Evolutionary conservation across 1,284 basidiomycete genomes (phyloP).

Genomic region (Ceratobasidium sp.): DNA sequence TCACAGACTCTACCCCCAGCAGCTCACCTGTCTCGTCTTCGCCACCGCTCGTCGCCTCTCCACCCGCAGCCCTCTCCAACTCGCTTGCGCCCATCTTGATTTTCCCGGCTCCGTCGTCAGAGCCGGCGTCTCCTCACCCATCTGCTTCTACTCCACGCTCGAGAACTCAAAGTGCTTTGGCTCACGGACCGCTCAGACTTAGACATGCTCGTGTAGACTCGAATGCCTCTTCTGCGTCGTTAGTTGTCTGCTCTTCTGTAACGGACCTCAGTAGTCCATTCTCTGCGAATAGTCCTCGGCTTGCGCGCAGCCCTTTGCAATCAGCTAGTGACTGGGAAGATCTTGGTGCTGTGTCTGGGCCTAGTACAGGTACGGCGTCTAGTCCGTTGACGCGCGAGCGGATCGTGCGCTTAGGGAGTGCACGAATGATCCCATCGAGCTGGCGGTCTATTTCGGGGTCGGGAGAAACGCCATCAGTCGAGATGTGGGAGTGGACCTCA

Average conservation of each 20-base stretch:
- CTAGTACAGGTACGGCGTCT: background rate
- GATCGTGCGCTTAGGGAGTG: conserved; percentile 38
- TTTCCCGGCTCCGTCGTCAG: conserved; percentile 40
- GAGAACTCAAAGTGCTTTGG: conserved; percentile 12
- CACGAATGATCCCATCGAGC: conserved; percentile 38
- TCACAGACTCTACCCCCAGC: conserved; percentile 10
- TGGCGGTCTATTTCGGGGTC: conserved; percentile 15
- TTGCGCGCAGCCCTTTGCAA: conserved; percentile 24
- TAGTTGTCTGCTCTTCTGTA: background rate
- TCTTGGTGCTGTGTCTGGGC: conserved; percentile 13
- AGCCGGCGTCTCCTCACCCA: conserved; percentile 37
- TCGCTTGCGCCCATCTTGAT: conserved; percentile 32
- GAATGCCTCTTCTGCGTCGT: conserved; percentile 15
- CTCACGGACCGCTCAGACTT: conserved; percentile 18
- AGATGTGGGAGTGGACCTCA: conserved; percentile 42
- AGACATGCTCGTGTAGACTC: conserved; percentile 35
- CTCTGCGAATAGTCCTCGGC: conserved; percentile 13
- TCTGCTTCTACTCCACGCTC: background rate
- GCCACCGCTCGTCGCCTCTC: conserved; percentile 1
- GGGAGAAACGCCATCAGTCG: conserved; percentile 24
- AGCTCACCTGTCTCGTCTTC: background rate
- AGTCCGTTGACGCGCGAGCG: conserved; percentile 39
- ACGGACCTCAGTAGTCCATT: conserved; percentile 11
- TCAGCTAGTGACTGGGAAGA: conserved; percentile 29
- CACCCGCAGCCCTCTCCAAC: conserved; percentile 8